A percentile compares a stretch with the other conserved stretches of the same genome.
Conservation (phyloP, 805 yeast genomes). For the Kockiozyma suomiensis region DNA sequence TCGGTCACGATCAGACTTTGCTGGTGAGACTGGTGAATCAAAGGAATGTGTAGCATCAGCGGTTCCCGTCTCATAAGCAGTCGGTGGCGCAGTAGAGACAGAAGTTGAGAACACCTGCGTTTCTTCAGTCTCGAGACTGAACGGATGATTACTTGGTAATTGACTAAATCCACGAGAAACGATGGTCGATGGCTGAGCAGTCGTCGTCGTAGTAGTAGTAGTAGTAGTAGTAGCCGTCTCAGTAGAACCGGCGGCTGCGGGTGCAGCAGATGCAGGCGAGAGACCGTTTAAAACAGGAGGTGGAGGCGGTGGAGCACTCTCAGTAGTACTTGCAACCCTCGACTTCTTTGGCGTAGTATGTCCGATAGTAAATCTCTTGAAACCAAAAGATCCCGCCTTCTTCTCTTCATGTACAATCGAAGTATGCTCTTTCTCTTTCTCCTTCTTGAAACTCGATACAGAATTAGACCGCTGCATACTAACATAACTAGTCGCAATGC, state of each 20-base stretch:
- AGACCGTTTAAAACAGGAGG: not conserved
- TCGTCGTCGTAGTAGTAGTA: not conserved
- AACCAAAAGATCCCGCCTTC: conserved; percentile 9
- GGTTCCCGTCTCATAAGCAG: too few species aligned
- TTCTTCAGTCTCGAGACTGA: conserved; percentile 2
- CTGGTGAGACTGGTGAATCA: not conserved
- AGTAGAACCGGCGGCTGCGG: not conserved
- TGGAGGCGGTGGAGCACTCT: not conserved
- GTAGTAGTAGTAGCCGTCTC: not conserved
- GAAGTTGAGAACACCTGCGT: not conserved
- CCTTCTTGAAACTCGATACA: conserved; percentile 17
- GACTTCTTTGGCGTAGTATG: conserved; percentile 5
- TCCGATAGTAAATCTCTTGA: conserved; percentile 7
- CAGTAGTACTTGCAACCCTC: not conserved
- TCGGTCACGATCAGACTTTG: not conserved
- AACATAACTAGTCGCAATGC: not conserved
- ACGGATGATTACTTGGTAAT: conserved; percentile 7
- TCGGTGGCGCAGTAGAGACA: not conserved
- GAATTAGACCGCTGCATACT: conserved; percentile 11
- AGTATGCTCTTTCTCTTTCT: conserved; percentile 7
- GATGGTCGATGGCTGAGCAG: not conserved
- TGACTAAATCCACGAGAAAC: conserved; percentile 1
- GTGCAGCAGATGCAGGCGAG: not conserved
- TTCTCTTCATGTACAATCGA: not conserved
- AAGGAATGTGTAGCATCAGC: not conserved